phyloP scores from a whole-genome alignment of 208 protist species.

The Acanthamoeba sp. region DNA sequence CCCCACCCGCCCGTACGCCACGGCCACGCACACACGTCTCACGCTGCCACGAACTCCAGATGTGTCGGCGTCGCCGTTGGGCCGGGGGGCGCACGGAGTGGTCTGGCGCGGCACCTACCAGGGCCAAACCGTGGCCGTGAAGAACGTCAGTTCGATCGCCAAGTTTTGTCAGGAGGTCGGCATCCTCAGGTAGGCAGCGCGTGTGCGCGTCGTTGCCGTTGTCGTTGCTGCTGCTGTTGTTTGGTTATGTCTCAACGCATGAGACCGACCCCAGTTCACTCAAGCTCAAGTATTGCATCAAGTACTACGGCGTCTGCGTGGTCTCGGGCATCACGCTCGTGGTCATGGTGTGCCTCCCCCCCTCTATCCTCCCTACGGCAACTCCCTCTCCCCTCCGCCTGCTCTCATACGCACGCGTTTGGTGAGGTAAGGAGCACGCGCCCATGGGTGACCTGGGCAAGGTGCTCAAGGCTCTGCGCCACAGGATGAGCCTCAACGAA shows the following conservation, averaged over 20 bases:
- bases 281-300: slow-evolving; percentile 51
- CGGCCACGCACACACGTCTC: background rate
- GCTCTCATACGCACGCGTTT: too few species aligned
- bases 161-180: slow-evolving; percentile 66
- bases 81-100: background rate
- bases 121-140: slow-evolving; percentile 12
- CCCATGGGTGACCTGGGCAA: background rate
- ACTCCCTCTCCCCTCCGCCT: too few species aligned
- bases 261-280: background rate
- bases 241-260: background rate
- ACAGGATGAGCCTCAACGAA: background rate
- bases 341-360: slow-evolving; percentile 18
- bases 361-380: too few species aligned
- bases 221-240: background rate
- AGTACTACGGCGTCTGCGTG: slow-evolving; percentile 42
- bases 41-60: background rate
- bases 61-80: background rate
- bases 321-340: slow-evolving; percentile 42
- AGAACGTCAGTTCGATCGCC: slow-evolving; percentile 33
- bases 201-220: background rate
- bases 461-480: background rate
- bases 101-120: slow-evolving; percentile 25
- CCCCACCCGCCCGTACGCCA: too few species aligned
- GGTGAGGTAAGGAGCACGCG: background rate
- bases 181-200: background rate